phyloP scores from a whole-genome alignment of 805 yeast species.

The Kurtzmaniella fragi region DNA sequence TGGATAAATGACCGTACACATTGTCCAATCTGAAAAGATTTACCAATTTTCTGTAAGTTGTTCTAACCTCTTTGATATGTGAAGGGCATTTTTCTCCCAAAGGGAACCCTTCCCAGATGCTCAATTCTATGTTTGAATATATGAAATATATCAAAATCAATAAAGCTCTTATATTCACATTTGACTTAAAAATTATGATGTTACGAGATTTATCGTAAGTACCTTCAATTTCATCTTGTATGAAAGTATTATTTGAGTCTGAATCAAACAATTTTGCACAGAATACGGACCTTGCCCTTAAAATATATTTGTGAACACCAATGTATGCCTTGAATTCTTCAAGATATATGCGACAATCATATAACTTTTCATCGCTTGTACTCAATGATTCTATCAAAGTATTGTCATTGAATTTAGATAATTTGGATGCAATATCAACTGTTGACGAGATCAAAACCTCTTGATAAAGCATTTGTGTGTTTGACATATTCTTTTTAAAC shows the following conservation, averaged over 20 bases:
- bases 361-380: slow-evolving; percentile 18
- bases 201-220: slow-evolving; percentile 10
- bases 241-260: slow-evolving; percentile 11
- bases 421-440: too few relatives aligned
- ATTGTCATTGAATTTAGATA: too few relatives aligned
- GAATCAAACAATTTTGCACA: slow-evolving; percentile 19
- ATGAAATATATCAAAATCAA: slow-evolving; percentile 39
- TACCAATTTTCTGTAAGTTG: slow-evolving; percentile 21
- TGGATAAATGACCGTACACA: slow-evolving; percentile 20
- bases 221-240: slow-evolving; percentile 21
- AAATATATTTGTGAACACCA: slow-evolving; percentile 32
- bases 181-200: slow-evolving; percentile 15
- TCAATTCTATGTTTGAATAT: slow-evolving; percentile 44
- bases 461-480: too few relatives aligned
- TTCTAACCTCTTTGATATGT: slow-evolving; percentile 21
- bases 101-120: slow-evolving; percentile 42
- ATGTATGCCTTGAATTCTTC: slow-evolving; percentile 18
- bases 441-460: too few relatives aligned
- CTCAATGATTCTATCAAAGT: slow-evolving; percentile 6
- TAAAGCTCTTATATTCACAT: slow-evolving; percentile 31
- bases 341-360: slow-evolving; percentile 30
- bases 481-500: too few relatives aligned
- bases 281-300: slow-evolving; percentile 24
- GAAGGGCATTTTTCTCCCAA: slow-evolving; percentile 20
- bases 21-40: slow-evolving; percentile 17